phyloP scores from a whole-genome alignment of 768 basidiomycete genomes.

The Paxillus involutus region DNA sequence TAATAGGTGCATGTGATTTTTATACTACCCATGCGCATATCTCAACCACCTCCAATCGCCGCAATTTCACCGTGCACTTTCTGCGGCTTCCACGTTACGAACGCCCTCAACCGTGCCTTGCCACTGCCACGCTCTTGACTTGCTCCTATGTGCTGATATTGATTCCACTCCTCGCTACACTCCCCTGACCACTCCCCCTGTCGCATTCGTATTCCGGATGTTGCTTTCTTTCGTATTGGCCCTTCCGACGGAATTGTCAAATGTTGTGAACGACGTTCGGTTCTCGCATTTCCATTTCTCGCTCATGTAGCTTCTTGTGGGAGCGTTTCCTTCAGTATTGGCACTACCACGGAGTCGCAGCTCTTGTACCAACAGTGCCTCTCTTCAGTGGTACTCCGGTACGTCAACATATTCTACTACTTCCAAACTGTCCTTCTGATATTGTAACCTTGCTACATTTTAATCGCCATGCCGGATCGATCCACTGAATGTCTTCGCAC shows the following conservation, averaged over 20 bases:
- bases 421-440: not conserved
- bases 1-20: not conserved
- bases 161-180: not conserved
- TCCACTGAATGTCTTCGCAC: too few relatives aligned
- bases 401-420: constrained; percentile 1
- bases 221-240: not conserved
- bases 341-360: constrained; percentile 46
- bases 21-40: not conserved
- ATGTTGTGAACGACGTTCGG: too few relatives aligned
- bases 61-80: not conserved
- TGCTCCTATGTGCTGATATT: not conserved
- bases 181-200: not conserved
- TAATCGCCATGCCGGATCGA: not conserved
- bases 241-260: not conserved
- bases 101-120: not conserved
- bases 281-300: too few relatives aligned
- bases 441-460: not conserved
- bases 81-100: not conserved
- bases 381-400: constrained; percentile 51
- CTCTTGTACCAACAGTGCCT: constrained; percentile 42
- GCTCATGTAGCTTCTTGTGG: constrained; percentile 40
- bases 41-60: not conserved
- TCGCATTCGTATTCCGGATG: not conserved
- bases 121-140: not conserved
- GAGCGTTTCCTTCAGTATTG: constrained; percentile 41